Base-by-base conservation (phyloP, 495 filamentous ascomycete species). In the Cercophora newfieldiana region DNA sequence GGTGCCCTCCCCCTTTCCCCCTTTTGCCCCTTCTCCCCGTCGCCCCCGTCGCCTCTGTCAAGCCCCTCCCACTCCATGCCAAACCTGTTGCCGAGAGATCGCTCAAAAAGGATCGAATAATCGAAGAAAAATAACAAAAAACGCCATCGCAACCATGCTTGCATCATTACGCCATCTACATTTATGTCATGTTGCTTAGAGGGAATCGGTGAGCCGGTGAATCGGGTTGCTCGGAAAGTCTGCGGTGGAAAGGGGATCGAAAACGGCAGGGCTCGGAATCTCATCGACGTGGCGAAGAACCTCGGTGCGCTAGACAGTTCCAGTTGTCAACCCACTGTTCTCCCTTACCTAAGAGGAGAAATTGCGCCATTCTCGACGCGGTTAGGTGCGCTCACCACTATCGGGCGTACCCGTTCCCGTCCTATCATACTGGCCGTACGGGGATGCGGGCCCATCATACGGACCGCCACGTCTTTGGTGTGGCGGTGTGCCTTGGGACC, bases 261-360 rank as follows among this genome's bases (percentile, higher is more conserved):
- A 24, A n/a, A 26, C 26, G 10, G 19, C 26, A n/a, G 51, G 51
- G 26, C n/a, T 14, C 2, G 26, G 3, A 24, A 25, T 19, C 2
- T 19, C 31, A 51, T 49, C 22, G 61, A 31, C 26, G 58, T 37
- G 50, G n/a, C 31, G 33, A 47, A 18, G 56, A 59, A n/a, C 49
- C 47, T 26, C 33, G 59, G 53, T 50, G 33, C 44, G 50, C 69
- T 73, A 77, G 55, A 68, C 69, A 50, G 70, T 75, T 56, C 75
- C 69, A 18, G 71, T 73, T 28, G 76, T 74, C 66, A 78, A 65
- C 29, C 73, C 67, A 51, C 72, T 79, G 55, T 78, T 78, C 54
- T 74, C 78, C 48, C 74, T 77, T 28, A 72, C 76, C n/a, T n/a
- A n/a, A 82, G 81, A 86, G 14, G 72, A 82, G 10, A 83, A 86